Base-by-base conservation (phyloP, 2,329 filamentous ascomycete genomes). In the Plectosphaerella plurivora region DNA sequence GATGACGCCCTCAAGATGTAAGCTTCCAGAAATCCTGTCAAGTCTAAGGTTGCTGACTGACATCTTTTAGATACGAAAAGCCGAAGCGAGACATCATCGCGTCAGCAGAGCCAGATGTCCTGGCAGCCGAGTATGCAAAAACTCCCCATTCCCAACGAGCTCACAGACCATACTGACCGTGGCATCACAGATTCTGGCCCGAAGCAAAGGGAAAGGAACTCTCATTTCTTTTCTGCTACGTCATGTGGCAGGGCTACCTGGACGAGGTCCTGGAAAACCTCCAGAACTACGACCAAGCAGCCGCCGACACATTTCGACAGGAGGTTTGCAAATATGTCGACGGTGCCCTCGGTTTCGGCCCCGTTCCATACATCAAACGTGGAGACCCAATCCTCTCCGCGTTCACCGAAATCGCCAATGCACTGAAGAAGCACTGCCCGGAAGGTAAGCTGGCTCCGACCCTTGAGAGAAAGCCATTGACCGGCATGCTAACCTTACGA, bases 171-270 rank as follows among this genome's bases (percentile, higher is more conserved):
- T 39, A 39, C 52, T 56, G 37, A 56, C 37, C 5, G 18, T 2
- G 5, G 42, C n/a, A 9, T 22, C 5, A 53, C 39, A 56, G 55
- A n/a, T 36, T 55, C 22, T 56, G 55, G 55, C 55, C 55, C 11
- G 22, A 53, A 1, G 53, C 42, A 1, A 33, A 47, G 14, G 22
- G 22, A 22, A 45, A 53, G 11, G 45, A 49, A 24, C 50, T 56
- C 9, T 18, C 16, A 16, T 47, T 49, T 3, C 25, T 56, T 35
- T 45, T 53, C 9, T 14, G 49, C 33, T 53, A 53, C 50, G 48
- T 56, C 25, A 47, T 55, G 16, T 56, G 55, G 55, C 53, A 55
- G 41, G 55, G 55, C 10, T 36, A 44, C 11, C 53, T 56, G 35
- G 55, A 56, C 45, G 55, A 56, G 41, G 36, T 51, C 48, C 52